Conservation (phyloP, 441 rosid species). For the Pelargonium australe region DNA sequence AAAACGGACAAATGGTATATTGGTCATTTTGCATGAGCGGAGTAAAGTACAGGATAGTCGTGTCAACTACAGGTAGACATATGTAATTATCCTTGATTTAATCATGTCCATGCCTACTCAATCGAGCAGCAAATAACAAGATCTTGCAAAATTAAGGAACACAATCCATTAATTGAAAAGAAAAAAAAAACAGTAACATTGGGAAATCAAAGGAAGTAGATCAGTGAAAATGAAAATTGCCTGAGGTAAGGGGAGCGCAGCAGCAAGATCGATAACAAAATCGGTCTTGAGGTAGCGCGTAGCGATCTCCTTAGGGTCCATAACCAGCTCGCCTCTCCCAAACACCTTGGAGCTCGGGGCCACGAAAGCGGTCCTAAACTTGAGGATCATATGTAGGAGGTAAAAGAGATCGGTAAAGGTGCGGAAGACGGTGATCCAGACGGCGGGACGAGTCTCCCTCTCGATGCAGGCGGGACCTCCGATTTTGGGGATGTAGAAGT, state of each 20-base stretch:
- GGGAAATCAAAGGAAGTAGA: background rate
- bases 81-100: too few species aligned
- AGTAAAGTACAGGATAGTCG: too few species aligned
- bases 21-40: too few species aligned
- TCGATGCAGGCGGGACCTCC: slow-evolving; percentile 59
- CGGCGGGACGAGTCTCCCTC: slow-evolving; percentile 39
- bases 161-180: too few species aligned
- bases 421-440: slow-evolving; percentile 63
- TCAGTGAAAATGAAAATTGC: slow-evolving; percentile 18
- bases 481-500: slow-evolving; percentile 62
- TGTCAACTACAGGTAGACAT: too few species aligned
- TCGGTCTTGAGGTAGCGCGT: slow-evolving; percentile 52
- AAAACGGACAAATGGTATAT: too few species aligned
- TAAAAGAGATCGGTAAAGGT: slow-evolving; percentile 58
- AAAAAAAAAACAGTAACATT: background rate
- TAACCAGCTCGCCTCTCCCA: slow-evolving; percentile 81
- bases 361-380: slow-evolving; percentile 79
- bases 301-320: slow-evolving; percentile 67
- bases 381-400: slow-evolving; percentile 50
- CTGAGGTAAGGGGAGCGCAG: slow-evolving; percentile 91
- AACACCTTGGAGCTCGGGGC: slow-evolving; percentile 67
- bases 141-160: too few species aligned
- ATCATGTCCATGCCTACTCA: too few species aligned
- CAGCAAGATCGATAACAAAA: slow-evolving; percentile 63
- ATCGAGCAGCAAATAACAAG: too few species aligned